These are phyloP conservation scores for Populus davidiana DNA, from an alignment of 345 rosid genomes.

Conservation along the genomic window DNA sequence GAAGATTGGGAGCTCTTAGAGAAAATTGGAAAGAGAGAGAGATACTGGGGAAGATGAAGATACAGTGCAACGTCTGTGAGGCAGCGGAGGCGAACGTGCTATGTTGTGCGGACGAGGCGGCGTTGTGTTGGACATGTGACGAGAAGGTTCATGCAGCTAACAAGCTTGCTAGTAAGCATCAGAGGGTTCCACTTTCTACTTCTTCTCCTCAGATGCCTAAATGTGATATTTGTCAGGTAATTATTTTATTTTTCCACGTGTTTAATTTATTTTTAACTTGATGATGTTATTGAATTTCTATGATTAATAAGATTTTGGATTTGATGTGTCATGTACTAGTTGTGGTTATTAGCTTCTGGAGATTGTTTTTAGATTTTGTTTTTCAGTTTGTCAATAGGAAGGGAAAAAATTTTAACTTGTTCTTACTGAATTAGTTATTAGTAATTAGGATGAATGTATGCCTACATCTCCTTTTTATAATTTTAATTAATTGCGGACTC, in stretches of 20 bases:
- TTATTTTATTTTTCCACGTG: neutral
- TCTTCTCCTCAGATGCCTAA: constrained; percentile 78
- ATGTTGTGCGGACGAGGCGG: constrained; percentile 99
- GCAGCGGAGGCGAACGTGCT: constrained; percentile 86
- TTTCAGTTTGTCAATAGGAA: neutral
- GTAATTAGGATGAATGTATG: neutral
- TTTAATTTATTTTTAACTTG: neutral
- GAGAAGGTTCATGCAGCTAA: constrained; percentile 89
- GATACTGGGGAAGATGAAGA: constrained; percentile 54
- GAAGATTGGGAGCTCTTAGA: too few relatives aligned
- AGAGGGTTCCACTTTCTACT: constrained; percentile 71
- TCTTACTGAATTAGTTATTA: neutral
- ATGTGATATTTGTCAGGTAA: constrained; percentile 94
- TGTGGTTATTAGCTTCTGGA: neutral
- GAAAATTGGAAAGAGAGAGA: neutral
- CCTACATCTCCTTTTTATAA: neutral
- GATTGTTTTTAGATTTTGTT: neutral
- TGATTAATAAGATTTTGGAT: neutral
- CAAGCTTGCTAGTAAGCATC: constrained; percentile 96
- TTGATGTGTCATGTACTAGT: neutral
- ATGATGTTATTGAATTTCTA: neutral
- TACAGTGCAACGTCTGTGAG: constrained; percentile 97
- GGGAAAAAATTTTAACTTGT: neutral
- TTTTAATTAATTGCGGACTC: neutral
- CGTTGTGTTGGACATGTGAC: constrained; percentile 86